Conservation (phyloP, 768 basidiomycete species). For the Kwoniella mangroviensis region DNA sequence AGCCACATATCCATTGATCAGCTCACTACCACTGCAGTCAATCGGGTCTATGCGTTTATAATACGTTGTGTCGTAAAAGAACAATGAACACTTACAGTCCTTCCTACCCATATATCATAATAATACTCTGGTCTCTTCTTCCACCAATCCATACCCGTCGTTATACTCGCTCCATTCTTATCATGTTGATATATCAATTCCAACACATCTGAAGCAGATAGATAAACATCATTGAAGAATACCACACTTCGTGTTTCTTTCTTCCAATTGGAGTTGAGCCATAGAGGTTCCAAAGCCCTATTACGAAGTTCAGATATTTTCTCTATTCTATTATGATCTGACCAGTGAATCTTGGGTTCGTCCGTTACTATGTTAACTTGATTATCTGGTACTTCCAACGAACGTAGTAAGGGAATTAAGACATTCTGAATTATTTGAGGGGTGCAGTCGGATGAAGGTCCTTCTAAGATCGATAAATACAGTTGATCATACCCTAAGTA, state of each 20-base stretch:
- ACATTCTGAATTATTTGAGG: constrained; percentile 38
- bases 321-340: constrained; percentile 49
- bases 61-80: too few relatives aligned
- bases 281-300: constrained; percentile 49
- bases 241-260: constrained; percentile 38
- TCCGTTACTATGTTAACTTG: constrained; percentile 40
- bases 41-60: too few relatives aligned
- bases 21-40: too few relatives aligned
- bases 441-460: constrained; percentile 53
- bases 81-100: constrained; percentile 47
- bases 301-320: constrained; percentile 52
- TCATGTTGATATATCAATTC: constrained; percentile 55
- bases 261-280: constrained; percentile 25
- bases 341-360: constrained; percentile 48
- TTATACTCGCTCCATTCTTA: constrained; percentile 44
- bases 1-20: too few relatives aligned
- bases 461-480: constrained; percentile 53
- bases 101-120: constrained; percentile 57
- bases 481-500: constrained; percentile 43
- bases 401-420: constrained; percentile 38
- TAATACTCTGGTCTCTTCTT: constrained; percentile 51
- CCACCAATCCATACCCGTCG: constrained; percentile 56
- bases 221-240: constrained; percentile 55
- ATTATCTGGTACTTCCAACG: constrained; percentile 40
- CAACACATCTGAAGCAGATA: constrained; percentile 48